Base-by-base conservation (phyloP, 768 basidiomycete species). In the Hemileccinum impolitum region DNA sequence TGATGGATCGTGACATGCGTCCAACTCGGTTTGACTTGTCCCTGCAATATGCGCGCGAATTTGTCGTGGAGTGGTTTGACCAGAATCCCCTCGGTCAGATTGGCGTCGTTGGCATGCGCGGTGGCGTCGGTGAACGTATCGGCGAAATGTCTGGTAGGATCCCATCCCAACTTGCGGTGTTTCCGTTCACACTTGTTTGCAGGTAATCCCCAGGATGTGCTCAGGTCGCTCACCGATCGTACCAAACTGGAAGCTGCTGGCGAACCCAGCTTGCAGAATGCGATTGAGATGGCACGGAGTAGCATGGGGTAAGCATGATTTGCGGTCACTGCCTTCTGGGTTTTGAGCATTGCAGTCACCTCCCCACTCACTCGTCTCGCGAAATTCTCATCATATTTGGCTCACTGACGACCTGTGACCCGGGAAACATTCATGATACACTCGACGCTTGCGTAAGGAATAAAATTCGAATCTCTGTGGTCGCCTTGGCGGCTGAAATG, bases 31-130 rank as follows among this genome's bases (percentile, higher is more conserved):
- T 95, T 57, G 94, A 96, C 62, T 69, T 99, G 28, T 87, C 85
- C 59, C 71, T 98, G 38, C 86, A 94, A 61, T 95, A 94, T 64
- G 81, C 93, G 13, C 80, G 93, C 50, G 90, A 91, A 58, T 99
- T 98, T 57, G 78, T 98, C 25, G 74, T 79, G 7, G 96, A 99
- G 66, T 99, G 95, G 94, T 99, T 98, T 67, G 96, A 99, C 70
- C 96, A 98, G 72, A 99, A 99, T 62, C 96, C 96, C 1, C 76
- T 99, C 12, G 94, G 95, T 18, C 96, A 98, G 69, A 90, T 99
- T 55, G 95, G 94, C 2, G 73, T 98, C 26, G 91, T 98, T 15
- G 92, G 90, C 6, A 92, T 98, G 81, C 76, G 94, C 19, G 82
- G 90, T 30, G 92, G 96, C 0, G 67, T 97, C 19, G 94, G 93